A percentile compares a stretch with the other conserved stretches of the same genome.
Conservation (phyloP, 805 yeast species). For the Pichia manshurica region DNA sequence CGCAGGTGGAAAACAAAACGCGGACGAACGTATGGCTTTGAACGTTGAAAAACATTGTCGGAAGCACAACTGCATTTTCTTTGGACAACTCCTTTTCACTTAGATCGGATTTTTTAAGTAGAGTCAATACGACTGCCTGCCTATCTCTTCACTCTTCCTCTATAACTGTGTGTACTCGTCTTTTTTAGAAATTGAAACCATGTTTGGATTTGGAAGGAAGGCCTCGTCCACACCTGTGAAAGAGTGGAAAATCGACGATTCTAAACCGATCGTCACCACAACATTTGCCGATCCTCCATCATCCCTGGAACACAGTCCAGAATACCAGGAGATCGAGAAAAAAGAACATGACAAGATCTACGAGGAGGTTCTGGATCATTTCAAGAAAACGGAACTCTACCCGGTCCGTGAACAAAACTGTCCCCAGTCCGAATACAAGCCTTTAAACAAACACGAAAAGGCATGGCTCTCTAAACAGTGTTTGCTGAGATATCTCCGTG, state of each 20-base stretch:
- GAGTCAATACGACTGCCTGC: no score
- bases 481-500: conserved; percentile 79
- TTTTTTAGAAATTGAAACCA: conserved; percentile 2
- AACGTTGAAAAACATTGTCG: no score
- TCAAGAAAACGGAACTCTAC: conserved; percentile 41
- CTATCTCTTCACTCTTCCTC: no score
- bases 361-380: conserved; percentile 50
- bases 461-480: conserved; percentile 93
- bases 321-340: conserved; percentile 41
- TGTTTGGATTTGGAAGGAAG: conserved; percentile 29
- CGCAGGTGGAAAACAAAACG: no score
- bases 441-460: conserved; percentile 51
- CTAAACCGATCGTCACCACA: conserved; percentile 18
- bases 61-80: no score
- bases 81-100: no score
- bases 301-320: conserved; percentile 29
- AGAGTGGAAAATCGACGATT: conserved; percentile 26
- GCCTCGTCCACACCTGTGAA: conserved; percentile 13
- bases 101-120: no score
- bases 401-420: conserved; percentile 45
- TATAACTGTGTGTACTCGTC: no score
- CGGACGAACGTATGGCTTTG: no score
- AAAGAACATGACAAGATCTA: conserved; percentile 56
- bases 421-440: conserved; percentile 30
- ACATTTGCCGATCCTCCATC: conserved; percentile 55